Base-by-base conservation (phyloP, 164 flowering plant genomes). In the Pachysandra terminalis region DNA sequence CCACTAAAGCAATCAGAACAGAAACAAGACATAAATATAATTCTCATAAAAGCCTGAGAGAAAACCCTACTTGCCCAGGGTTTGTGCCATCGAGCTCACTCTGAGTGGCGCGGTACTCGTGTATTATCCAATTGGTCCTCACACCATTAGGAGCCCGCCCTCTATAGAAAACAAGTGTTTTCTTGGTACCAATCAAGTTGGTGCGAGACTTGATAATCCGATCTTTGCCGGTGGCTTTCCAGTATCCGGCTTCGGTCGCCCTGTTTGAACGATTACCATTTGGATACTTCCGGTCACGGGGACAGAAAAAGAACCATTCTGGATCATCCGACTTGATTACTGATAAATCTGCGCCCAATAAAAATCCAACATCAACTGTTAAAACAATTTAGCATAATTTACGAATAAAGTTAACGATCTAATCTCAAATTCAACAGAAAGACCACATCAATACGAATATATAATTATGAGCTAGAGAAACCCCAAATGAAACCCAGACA, bases 141-240 rank as follows among this genome's bases (percentile, higher is more conserved):
- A 77, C 63, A 12, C 96, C 94, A 14, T 72, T 75, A 0, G 96
- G 92, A 68, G 96, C 92, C 6, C 94, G 80, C 4, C 96, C 96
- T 9, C 26, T 72, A 66, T 90, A 74, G 76, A 88, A 90, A 19
- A 90, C 92, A 32, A 90, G 78, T 17, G 92, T 87, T 77, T 84
- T 90, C 77, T 87, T 90, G 81, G 73, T 79, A 0, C 96, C 96
- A 61, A 87, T 81, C 68, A 79, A 58, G 49, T 21, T 28, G 53
- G 1, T 28, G 5, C 59, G 74, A 24, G 80, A 73, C 74, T 84
- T 87, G 51, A 90, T 85, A 3, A 63, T 76, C 5, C 93, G 81
- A 70, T 91, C 97, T 59, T 84, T 89, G 0, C 95, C 95, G 0
- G 93, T 87, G 0, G 90, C 92, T 70, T 90, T 90, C 96, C 96